phyloP scores from a whole-genome alignment of 208 protist species.

The Naegleria fowleri region DNA sequence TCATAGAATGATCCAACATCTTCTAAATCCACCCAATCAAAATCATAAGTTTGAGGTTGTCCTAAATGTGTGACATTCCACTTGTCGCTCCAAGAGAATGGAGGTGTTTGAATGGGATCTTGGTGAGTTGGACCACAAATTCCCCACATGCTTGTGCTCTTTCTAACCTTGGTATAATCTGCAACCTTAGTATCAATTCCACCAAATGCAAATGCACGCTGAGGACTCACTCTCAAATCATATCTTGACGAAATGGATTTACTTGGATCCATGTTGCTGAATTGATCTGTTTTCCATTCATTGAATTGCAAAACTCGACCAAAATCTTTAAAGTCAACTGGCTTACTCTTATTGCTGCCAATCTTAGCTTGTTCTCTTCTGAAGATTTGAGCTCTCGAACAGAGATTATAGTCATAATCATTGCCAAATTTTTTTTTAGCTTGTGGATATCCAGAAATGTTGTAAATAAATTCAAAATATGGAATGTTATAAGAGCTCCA shows the following conservation, averaged over 20 bases:
- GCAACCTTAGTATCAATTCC: constrained; percentile 16
- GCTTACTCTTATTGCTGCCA: background rate
- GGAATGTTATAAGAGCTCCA: constrained; percentile 50
- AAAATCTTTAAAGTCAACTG: background rate
- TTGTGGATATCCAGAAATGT: constrained; percentile 39
- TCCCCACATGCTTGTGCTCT: background rate
- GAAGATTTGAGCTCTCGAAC: constrained; percentile 16
- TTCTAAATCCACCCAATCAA: background rate
- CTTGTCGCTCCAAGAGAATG: constrained; percentile 4
- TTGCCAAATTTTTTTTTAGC: background rate
- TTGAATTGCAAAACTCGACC: constrained; percentile 58
- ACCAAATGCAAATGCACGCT: background rate
- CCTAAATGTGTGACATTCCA: background rate
- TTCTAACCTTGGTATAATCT: background rate
- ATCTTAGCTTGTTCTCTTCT: constrained; percentile 10
- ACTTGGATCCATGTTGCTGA: constrained; percentile 40
- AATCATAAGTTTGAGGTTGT: constrained; percentile 13
- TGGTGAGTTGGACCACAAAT: constrained; percentile 30
- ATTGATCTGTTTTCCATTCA: constrained; percentile 58
- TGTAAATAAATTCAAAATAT: constrained; percentile 41
- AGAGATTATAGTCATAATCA: background rate
- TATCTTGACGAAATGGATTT: constrained; percentile 47
- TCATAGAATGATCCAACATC: background rate
- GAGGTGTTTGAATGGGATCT: background rate
- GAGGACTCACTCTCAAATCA: constrained; percentile 38